A percentile compares a stretch with the other conserved stretches of the same genome.
Evolutionary conservation across 345 rosid genomes (phyloP).

Genomic region (Garcia nutans): DNA sequence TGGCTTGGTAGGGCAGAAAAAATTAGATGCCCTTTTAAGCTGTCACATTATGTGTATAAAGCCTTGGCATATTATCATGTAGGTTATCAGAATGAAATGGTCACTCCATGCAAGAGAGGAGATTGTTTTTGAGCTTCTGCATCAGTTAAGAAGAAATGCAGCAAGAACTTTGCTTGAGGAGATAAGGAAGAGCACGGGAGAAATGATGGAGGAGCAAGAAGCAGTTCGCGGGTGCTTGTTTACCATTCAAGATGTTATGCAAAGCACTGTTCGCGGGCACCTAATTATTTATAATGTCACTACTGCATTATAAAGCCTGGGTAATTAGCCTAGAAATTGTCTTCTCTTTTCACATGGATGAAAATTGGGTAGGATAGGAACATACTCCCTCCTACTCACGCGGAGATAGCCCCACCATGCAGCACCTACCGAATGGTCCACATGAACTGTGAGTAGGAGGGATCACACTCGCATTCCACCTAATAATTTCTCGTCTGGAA

Average conservation of each 20-base stretch:
- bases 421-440: no score
- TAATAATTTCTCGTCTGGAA: background rate
- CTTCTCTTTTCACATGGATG: background rate
- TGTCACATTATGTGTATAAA: constrained; percentile 3
- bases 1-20: background rate
- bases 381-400: no score
- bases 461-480: no score
- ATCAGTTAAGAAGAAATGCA: constrained; percentile 66
- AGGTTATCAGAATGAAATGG: constrained; percentile 99
- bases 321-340: background rate
- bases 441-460: no score
- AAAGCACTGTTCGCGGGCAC: constrained; percentile 91
- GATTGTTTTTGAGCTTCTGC: constrained; percentile 88
- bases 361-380: no score
- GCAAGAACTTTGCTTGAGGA: constrained; percentile 53
- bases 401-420: no score
- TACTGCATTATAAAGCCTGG: background rate
- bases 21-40: background rate
- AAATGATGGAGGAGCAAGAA: constrained; percentile 98
- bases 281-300: background rate
- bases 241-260: constrained; percentile 98
- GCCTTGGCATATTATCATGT: constrained; percentile 5
- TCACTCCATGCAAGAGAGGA: constrained; percentile 98
- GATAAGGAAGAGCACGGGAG: constrained; percentile 70
- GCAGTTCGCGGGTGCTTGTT: constrained; percentile 94